Base-by-base conservation (phyloP, 2,329 filamentous ascomycete species). In the Amesomyces nigricolor region DNA sequence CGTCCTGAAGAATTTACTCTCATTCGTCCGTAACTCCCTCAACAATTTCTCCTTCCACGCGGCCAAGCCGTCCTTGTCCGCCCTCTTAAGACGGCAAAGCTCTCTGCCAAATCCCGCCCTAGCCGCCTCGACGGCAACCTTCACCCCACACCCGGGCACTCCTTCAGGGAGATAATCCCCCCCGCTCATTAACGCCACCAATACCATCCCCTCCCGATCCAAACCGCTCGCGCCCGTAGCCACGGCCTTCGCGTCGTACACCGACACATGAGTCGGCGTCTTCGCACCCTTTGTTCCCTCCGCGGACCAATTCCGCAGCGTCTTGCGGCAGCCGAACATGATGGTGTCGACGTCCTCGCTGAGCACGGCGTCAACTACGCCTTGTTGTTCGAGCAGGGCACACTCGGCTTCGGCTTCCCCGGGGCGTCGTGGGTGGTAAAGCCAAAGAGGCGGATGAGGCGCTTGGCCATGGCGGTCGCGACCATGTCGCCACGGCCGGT, bases 381-480 rank as follows among this genome's bases (percentile, higher is more conserved):
- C 91, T 45, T 86, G 80, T 57, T 80, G 78, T 66, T 99, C 91
- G 3, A 99, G 72, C 14, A 94, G 73, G 0, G 94, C 94, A 62
- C 94, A 99, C 72, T 99, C 94, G 1, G 94, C 94, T 69, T 99
- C 94, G 3, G 92, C 94, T 68, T 99, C 94, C 9, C 94, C 94
- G 0, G 92, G 5, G 94, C 94, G 65, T 90, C 83, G 69, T 97
- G 91, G 47, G 82, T 81, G 1, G 85, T 81, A 66, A 95, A 95
- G 1, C 88, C 91, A 69, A 97, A 96, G 1, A 94, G 75, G 48
- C 86, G 84, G 46, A 97, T 83, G 5, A 97, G 73, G 47, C 87
- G 83, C 71, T 96, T 96, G 0, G 89, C 90, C 58, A 91, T 82
- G 44, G 88, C 84, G 38, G 84, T 83, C 60, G 89, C 78, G 56